phyloP scores from a whole-genome alignment of 2,329 filamentous ascomycete genomes.

The Hymenoscyphus linearis region DNA sequence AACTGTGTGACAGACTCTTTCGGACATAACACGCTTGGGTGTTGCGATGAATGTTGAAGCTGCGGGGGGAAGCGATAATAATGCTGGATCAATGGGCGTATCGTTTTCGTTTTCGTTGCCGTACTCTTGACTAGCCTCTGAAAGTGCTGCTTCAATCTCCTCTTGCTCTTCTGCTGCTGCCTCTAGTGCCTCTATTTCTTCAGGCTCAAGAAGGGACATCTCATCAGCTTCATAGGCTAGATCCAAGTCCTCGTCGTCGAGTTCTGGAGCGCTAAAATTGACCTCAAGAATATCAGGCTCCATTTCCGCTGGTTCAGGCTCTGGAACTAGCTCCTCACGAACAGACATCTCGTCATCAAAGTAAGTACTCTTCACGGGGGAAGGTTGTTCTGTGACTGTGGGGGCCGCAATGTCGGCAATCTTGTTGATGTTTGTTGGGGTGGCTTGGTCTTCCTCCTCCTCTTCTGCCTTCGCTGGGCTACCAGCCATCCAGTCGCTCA shows the following conservation, averaged over 20 bases:
- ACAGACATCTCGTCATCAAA: slow-evolving; percentile 59
- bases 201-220: slow-evolving; percentile 50
- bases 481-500: slow-evolving; percentile 57
- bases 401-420: background rate
- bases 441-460: slow-evolving; percentile 5
- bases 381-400: slow-evolving; percentile 13
- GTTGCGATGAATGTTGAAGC: slow-evolving; percentile 18
- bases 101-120: slow-evolving; percentile 63
- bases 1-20: slow-evolving; percentile 60
- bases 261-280: slow-evolving; percentile 42
- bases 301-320: slow-evolving; percentile 32
- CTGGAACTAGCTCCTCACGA: slow-evolving; percentile 32
- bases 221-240: slow-evolving; percentile 54
- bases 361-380: slow-evolving; percentile 42
- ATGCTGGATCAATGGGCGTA: slow-evolving; percentile 48
- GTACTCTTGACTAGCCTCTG: slow-evolving; percentile 61
- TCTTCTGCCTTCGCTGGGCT: slow-evolving; percentile 46
- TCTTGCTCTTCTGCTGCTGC: slow-evolving; percentile 4
- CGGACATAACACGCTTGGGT: slow-evolving; percentile 25
- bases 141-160: slow-evolving; percentile 27
- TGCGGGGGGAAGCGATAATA: slow-evolving; percentile 28
- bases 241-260: slow-evolving; percentile 51
- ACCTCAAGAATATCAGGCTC: slow-evolving; percentile 32
- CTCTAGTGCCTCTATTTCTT: slow-evolving; percentile 17
- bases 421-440: slow-evolving; percentile 12